Conservation (phyloP, 192 early-diverging fungal genomes). For the Chytriomyces sp. region DNA sequence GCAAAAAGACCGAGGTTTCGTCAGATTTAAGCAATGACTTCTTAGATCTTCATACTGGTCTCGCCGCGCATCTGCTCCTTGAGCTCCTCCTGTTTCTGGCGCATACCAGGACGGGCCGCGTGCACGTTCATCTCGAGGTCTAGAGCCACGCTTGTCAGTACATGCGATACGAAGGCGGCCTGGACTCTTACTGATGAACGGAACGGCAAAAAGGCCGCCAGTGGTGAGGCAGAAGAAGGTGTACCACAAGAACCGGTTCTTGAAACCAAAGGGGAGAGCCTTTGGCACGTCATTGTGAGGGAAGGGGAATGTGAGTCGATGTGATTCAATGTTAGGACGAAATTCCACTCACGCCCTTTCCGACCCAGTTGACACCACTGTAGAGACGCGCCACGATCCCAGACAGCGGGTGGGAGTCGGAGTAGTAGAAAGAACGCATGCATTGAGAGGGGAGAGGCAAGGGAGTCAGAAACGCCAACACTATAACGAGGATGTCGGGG, state of each 20-base stretch:
- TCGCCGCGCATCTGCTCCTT: conserved; percentile 24
- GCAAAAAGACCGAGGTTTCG: too few species aligned
- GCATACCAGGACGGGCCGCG: neutral
- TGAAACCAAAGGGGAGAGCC: conserved; percentile 32
- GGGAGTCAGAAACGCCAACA: neutral
- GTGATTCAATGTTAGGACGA: neutral
- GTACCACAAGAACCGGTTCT: conserved; percentile 25
- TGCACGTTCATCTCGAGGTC: conserved; percentile 17
- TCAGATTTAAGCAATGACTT: neutral
- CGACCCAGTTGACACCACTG: conserved; percentile 30
- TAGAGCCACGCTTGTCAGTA: neutral
- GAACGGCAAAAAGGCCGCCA: conserved; percentile 14
- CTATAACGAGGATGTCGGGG: too few species aligned
- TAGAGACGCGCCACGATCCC: neutral
- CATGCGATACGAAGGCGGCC: neutral
- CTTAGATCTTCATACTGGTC: conserved; percentile 17
- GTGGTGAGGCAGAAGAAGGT: conserved; percentile 4
- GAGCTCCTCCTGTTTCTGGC: conserved; percentile 5
- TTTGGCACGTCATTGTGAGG: neutral
- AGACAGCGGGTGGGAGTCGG: neutral
- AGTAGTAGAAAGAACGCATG: too few species aligned
- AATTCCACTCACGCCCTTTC: conserved; percentile 27
- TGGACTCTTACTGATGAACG: conserved; percentile 25
- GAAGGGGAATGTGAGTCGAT: neutral
- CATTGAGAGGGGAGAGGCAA: neutral